Conservation (phyloP, 495 filamentous ascomycete genomes). For the Lophiostoma macrostomum region DNA sequence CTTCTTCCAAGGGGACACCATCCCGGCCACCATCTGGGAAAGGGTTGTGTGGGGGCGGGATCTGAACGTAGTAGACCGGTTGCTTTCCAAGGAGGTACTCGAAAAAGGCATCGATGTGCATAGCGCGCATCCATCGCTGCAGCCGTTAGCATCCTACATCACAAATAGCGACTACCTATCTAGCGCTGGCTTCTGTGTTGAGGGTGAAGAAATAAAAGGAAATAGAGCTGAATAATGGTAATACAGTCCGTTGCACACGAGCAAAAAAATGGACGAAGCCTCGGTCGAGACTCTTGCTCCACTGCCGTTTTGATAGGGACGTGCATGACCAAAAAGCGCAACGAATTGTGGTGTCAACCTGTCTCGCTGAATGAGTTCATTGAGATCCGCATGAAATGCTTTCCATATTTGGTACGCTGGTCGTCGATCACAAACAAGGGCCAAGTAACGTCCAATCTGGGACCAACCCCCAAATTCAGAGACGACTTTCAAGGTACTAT, state of each 20-base stretch:
- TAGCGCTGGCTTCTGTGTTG: too few relatives aligned
- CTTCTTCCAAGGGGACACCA: constrained; percentile 85
- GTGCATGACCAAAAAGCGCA: too few relatives aligned
- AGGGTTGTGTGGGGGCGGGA: constrained; percentile 61
- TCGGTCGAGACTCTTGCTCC: too few relatives aligned
- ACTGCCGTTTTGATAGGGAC: too few relatives aligned
- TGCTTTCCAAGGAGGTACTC: constrained; percentile 79
- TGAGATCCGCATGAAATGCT: neutral
- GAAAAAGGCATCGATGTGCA: constrained; percentile 97
- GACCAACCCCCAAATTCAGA: neutral
- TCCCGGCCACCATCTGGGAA: constrained; percentile 71
- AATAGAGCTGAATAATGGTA: too few relatives aligned
- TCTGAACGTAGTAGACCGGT: constrained; percentile 79
- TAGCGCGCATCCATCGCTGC: constrained; percentile 95
- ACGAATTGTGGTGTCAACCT: too few relatives aligned
- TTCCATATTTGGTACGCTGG: constrained; percentile 4
- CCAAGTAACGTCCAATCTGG: neutral
- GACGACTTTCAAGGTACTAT: too few relatives aligned
- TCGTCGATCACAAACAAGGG: too few relatives aligned
- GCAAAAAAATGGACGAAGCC: too few relatives aligned
- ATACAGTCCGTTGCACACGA: too few relatives aligned
- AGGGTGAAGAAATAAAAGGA: too few relatives aligned
- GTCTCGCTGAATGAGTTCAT: neutral
- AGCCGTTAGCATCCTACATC: constrained; percentile 11
- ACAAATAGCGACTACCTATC: too few relatives aligned